phyloP scores from a whole-genome alignment of 1,139 yeast genomes.

The Blastobotrys capitulatus region DNA sequence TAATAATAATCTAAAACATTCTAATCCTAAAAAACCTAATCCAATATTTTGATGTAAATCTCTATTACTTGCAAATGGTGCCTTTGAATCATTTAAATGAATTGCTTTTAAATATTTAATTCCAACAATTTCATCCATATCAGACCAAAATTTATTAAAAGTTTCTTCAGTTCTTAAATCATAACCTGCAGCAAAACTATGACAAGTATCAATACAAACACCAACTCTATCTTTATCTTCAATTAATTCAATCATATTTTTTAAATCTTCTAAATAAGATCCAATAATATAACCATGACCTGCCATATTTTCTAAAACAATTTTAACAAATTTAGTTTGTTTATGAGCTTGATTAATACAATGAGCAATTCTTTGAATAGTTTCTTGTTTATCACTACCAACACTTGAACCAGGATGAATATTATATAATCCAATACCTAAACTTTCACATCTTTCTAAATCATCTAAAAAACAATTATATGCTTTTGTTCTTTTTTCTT shows the following conservation, averaged over 20 bases:
- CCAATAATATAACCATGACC: conserved; percentile 94
- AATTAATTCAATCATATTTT: conserved; percentile 66
- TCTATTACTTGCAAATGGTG: conserved; percentile 83
- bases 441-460: conserved; percentile 73
- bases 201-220: conserved; percentile 94
- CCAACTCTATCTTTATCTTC: conserved; percentile 81
- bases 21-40: conserved; percentile 81
- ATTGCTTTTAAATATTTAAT: conserved; percentile 68
- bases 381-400: conserved; percentile 54
- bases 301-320: conserved; percentile 96
- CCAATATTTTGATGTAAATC: conserved; percentile 92
- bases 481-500: conserved; percentile 70
- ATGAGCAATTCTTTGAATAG: conserved; percentile 62
- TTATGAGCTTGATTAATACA: conserved; percentile 73
- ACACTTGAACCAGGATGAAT: conserved; percentile 93
- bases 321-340: conserved; percentile 71
- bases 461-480: conserved; percentile 82
- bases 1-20: conserved; percentile 71
- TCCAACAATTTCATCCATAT: conserved; percentile 72
- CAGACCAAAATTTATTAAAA: conserved; percentile 62
- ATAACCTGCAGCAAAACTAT: conserved; percentile 93
- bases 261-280: conserved; percentile 68
- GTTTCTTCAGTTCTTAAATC: conserved; percentile 59
- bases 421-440: conserved; percentile 81
- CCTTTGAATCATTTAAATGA: conserved; percentile 91